These are phyloP conservation scores for Triticum aestivum DNA, from an alignment of 176 grass and related monocot genomes.

Conservation along the genomic window DNA sequence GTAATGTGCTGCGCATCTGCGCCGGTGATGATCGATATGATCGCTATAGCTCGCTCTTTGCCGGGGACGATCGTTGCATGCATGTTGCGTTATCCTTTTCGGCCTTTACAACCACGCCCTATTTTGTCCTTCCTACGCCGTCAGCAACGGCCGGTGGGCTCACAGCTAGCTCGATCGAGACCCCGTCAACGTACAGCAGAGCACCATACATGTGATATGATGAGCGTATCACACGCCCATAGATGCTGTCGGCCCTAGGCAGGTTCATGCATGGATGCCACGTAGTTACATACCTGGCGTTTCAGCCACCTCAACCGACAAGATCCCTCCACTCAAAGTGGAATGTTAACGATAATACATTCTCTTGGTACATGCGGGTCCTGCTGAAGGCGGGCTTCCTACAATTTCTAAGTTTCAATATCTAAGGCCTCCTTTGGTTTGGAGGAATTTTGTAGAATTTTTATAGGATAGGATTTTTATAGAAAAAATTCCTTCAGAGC, in stretches of 20 bases:
- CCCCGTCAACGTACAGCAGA: background rate
- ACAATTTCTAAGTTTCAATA: too few species aligned
- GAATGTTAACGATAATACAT: too few species aligned
- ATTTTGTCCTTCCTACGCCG: conserved; percentile 38
- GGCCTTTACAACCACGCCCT: conserved; percentile 58
- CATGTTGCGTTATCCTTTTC: conserved; percentile 6
- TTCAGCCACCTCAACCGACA: background rate
- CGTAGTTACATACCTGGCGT: too few species aligned
- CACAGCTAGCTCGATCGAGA: background rate
- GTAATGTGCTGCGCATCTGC: conserved; percentile 47
- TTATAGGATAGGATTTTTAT: too few species aligned
- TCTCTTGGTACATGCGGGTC: too few species aligned
- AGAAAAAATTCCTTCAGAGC: too few species aligned
- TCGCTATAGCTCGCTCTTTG: background rate
- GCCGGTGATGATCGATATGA: conserved; percentile 3
- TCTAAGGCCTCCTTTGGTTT: too few species aligned
- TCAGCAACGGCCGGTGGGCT: background rate
- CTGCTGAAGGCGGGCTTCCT: too few species aligned
- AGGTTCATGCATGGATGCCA: background rate
- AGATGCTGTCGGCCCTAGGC: background rate
- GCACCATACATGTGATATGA: too few species aligned
- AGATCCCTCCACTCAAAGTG: too few species aligned
- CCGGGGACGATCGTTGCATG: conserved; percentile 19
- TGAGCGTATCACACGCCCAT: background rate
- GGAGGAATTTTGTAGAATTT: too few species aligned